These are phyloP conservation scores for Polyrhizophydium stewartii DNA, from an alignment of 371 early-diverging fungal species.

Conservation along the genomic window DNA sequence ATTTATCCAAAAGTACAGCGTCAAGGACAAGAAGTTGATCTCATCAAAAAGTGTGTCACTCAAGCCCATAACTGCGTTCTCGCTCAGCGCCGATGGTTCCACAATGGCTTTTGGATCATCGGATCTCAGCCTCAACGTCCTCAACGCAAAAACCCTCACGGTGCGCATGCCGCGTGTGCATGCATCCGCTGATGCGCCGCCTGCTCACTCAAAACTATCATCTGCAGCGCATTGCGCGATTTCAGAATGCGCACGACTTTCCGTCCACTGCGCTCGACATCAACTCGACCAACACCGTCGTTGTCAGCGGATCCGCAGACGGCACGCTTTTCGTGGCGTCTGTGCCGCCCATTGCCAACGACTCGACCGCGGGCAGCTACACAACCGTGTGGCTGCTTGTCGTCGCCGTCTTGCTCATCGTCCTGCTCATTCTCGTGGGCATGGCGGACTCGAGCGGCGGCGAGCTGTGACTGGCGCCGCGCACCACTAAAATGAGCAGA, in stretches of 20 bases:
- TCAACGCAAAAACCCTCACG: conserved; percentile 20
- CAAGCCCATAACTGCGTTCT: conserved; percentile 41
- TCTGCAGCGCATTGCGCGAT: conserved; percentile 16
- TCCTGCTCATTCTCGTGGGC: not conserved
- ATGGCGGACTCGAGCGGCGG: no score
- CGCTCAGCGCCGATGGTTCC: conserved; percentile 35
- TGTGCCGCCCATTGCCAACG: no score
- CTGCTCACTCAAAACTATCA: not conserved
- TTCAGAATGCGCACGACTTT: conserved; percentile 38
- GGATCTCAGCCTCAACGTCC: conserved; percentile 36
- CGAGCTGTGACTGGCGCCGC: no score
- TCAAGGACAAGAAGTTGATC: conserved; percentile 28
- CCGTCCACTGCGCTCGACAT: conserved; percentile 38
- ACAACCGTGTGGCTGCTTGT: no score
- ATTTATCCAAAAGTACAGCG: conserved; percentile 36
- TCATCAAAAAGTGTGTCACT: conserved; percentile 21
- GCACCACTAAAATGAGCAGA: no score
- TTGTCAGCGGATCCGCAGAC: conserved; percentile 45
- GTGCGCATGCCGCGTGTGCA: no score
- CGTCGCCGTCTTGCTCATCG: not conserved
- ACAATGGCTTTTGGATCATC: conserved; percentile 33
- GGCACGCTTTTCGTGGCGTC: conserved; percentile 31
- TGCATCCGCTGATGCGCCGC: no score
- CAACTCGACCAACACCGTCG: conserved; percentile 18
- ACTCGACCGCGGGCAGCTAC: no score